Base-by-base conservation (phyloP, 208 protist species). In the Giardia duodenalis region DNA sequence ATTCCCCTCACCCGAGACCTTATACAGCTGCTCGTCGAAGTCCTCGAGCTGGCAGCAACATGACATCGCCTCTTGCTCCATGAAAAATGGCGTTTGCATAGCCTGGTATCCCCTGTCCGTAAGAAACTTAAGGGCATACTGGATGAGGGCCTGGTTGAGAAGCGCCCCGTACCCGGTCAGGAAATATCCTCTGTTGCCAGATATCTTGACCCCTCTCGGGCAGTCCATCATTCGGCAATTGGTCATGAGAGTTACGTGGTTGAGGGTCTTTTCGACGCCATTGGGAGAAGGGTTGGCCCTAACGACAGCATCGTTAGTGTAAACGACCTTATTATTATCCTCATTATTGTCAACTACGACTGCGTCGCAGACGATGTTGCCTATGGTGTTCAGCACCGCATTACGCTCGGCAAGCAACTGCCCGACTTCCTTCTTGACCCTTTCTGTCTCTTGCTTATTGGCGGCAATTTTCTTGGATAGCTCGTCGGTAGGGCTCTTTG, bases 21-120 rank as follows among this genome's bases (percentile, higher is more conserved):
- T 90, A 42, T 99, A 99, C 0, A 99, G 96, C 92, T 97, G 96
- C 93, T 99, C 98, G 93, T 99, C 98, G 94, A 99, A 99, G 93
- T 99, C 96, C 43, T 95, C 96, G n/a, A 99, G 97, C 95, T 99
- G 98, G 87, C 97, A 97, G 87, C 98, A 97, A 67, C 98, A 95
- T 22, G 93, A 95, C 98, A 99, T 99, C 42, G 97, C 93, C 0
- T 98, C 96, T 94, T 98, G 98, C 94, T 98, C 97, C 94, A 99
- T 98, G 94, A 99, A 99, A 95, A 99, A 99, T 67, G 99, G 99
- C 22, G 98, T 98, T 92, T 99, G 97, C 48, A 99, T 96, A 30
- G 97, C 95, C 67, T 96, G 97, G 95, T 97, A 99, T 67, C 95
- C 96, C 0, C 92, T 42, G 46, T 95, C 93, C 0, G 96, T 92